Conservation (phyloP, 257 asterid genomes). For the Nicotiana attenuata region DNA sequence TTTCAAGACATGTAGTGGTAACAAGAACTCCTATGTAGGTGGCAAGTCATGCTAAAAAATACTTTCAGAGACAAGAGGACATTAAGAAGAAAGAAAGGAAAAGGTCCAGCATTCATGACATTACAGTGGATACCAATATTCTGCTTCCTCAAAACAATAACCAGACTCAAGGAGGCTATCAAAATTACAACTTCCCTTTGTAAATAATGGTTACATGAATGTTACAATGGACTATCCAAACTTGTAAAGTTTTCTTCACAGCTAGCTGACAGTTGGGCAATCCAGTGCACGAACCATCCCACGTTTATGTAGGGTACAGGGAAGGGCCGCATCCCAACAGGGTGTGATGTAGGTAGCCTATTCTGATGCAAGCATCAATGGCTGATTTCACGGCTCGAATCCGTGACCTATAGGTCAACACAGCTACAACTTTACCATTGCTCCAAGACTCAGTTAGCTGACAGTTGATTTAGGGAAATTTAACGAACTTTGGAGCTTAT, state of each 20-base stretch:
- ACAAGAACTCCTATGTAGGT: constrained; percentile 90
- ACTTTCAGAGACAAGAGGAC: constrained; percentile 64
- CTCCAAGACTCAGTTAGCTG: too few species aligned
- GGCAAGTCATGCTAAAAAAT: constrained; percentile 91
- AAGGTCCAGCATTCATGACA: constrained; percentile 83
- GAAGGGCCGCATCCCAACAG: too few species aligned
- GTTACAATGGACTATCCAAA: constrained; percentile 16
- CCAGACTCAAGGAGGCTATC: constrained; percentile 37
- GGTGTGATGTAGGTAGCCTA: too few species aligned
- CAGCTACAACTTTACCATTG: too few species aligned
- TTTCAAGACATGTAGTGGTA: constrained; percentile 83
- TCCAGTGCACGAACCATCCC: too few species aligned
- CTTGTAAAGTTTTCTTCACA: constrained; percentile 29
- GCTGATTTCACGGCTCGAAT: too few species aligned
- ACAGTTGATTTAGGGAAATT: too few species aligned
- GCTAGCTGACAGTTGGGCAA: constrained; percentile 2
- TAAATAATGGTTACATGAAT: constrained; percentile 8
- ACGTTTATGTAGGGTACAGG: too few species aligned
- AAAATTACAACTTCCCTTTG: constrained; percentile 37
- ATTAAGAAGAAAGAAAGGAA: constrained; percentile 68
- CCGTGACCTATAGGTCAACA: too few species aligned
- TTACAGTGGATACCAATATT: constrained; percentile 40
- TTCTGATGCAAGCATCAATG: too few species aligned
- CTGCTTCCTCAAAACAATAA: constrained; percentile 50
- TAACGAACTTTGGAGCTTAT: too few species aligned